Evolutionary conservation across 176 grass and related monocot species (phyloP), one percentile per base, ranked within the genome.

Genomic region (Musa itinerans): DNA sequence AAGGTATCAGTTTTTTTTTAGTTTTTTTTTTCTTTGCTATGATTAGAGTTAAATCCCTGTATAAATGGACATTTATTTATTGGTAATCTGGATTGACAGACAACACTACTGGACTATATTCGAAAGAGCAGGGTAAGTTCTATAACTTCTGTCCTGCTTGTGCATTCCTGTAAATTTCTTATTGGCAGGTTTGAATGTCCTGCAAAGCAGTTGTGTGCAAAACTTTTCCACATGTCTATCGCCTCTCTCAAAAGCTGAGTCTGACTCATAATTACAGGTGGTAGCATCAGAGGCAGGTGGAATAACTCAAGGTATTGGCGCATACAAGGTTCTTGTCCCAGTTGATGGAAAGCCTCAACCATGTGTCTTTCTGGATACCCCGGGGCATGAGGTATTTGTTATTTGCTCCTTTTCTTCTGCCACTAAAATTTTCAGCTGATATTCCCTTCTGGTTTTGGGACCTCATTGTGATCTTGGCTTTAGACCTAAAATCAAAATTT

Each of bases 251-350:
- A 43, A 56, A 74, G 10, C 12, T 24, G 9, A 57, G 21, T 29
- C 27, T 34, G 24, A 54, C 29, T 57, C 52, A 74, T 74, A 21
- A 27, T 78, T 91, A 81, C 75, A 98, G 94, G 90, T 98, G 53
- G 90, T 93, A 72, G 88, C 94, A 81, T 89, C 94, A 43, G 94
- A 98, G 63, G 94, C 94, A 79, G 94, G 94, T 73, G 94, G 94
- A 80, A 98, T 98, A 76, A 98, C 94, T 69, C 94, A 98, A 84
- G 90, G 94, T 78, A 93, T 98, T 83, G 94, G 94, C 55, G 94
- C 94, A 68, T 98, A 98, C 69, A 89, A 93, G 77, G 94, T 98
- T 93, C 82, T 85, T 83, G 82, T 98, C 70, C 88, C 88, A 77
- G 84, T 93, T 65, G 87, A 91, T 85, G 90, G 94, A 76, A 76